A percentile compares a stretch with the other conserved stretches of the same genome.
Evolutionary conservation across 2,329 filamentous ascomycete species (phyloP).

Genomic region (Neofusicoccum sp.): DNA sequence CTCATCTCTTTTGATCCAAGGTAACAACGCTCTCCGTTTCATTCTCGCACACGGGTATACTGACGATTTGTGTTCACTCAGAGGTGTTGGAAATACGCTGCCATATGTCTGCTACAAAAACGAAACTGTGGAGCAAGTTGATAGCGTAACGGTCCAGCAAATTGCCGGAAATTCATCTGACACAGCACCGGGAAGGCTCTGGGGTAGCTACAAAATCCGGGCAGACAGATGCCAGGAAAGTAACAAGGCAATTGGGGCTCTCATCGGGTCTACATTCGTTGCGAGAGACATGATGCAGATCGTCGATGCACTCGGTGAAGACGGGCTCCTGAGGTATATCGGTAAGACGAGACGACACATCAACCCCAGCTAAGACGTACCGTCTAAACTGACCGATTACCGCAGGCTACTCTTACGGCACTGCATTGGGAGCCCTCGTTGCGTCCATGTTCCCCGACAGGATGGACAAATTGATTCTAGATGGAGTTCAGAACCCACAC

Average conservation of each 20-base stretch:
- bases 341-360: background rate
- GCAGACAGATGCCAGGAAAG: constrained; percentile 25
- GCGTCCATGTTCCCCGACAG: constrained; percentile 42
- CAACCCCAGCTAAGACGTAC: background rate
- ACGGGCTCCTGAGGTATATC: constrained; percentile 43
- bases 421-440: constrained; percentile 42
- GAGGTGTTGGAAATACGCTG: constrained; percentile 16
- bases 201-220: background rate
- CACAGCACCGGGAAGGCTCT: constrained; percentile 22
- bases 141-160: background rate
- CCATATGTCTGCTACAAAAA: constrained; percentile 25
- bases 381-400: constrained; percentile 37
- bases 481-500: constrained; percentile 49
- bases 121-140: background rate
- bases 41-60: background rate
- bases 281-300: constrained; percentile 50
- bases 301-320: constrained; percentile 48
- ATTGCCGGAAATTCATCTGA: constrained; percentile 21
- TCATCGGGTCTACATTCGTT: constrained; percentile 49
- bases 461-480: constrained; percentile 41
- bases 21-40: background rate
- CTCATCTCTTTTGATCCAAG: constrained; percentile 20
- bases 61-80: background rate
- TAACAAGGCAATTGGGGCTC: constrained; percentile 28
- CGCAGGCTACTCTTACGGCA: constrained; percentile 51